Evolutionary conservation across 2,329 filamentous ascomycete species (phyloP), one percentile per base, ranked within the genome.

Genomic region (Triangularia setosa): DNA sequence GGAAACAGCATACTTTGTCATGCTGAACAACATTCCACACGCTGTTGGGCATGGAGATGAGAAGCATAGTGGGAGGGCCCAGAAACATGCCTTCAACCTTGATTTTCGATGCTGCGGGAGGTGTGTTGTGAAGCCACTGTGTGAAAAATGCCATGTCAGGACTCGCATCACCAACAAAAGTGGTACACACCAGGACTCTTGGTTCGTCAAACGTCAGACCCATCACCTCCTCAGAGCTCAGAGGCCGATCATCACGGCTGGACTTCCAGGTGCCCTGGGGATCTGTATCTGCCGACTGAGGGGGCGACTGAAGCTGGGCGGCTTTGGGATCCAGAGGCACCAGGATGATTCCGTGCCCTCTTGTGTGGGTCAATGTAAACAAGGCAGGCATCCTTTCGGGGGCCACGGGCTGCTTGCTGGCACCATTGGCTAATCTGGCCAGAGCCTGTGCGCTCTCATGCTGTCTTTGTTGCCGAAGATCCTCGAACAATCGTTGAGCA

Each of bases 61-160:
- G 77, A 8, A 89, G 76, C 78, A 89, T 87, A 0, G 87, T 89
- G 1, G 87, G 86, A 0, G 87, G 87, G 0, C 87, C 87, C 18
- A 89, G 77, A 67, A 89, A 89, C 84, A 89, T 89, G 68, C 86
- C 87, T 72, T 89, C 87, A 4, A 89, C 85, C 6, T 83, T 80
- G 63, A 89, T 85, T 69, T 84, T 86, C 16, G 83, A 80, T 1
- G 83, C 83, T 2, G 84, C 79, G 0, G 82, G 75, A 1, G 86
- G 84, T 1, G 82, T 81, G 68, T 84, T 83, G 55, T 85, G 82
- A n/a, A 89, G 78, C 87, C 87, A 89, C 67, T 87, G 83, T 64
- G 87, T 84, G 72, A 88, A 89, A 64, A 82, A 87, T 2, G 84
- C 82, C 85, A 89, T 88, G 67, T 89, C 86, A 12, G 85, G 80